Evolutionary conservation across 345 rosid species (phyloP), one percentile per base, ranked within the genome.

Genomic region (Hibiscus tridactylites): DNA sequence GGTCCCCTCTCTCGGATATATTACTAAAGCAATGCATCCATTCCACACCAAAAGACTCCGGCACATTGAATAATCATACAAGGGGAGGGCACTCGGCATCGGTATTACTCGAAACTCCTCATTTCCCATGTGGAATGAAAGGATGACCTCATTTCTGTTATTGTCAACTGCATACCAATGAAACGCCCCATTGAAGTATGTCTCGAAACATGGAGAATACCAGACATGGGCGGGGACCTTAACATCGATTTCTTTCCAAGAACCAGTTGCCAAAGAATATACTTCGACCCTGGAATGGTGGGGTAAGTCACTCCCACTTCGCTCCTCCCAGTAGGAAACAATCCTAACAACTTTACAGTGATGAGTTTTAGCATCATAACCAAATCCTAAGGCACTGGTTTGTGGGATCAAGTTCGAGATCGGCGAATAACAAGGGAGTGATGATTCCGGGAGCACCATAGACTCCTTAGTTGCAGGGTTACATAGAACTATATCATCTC

Each of bases 401-500:
- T 69, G 49, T 0, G 62, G 49, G 31, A 52, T 35, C 49, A 52
- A 35, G 58, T 69, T 35, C 2, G 61, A 21, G 28, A 28, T 68
- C 8, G 61, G 19, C 28, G 62, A 28, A 67, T 29, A 49, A 69
- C 47, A 35, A 35, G 72, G 72, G 62, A 69, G n/a, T 54, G 31
- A 53, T 21, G 50, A 69, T 29, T 53, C 10, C 1, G 72, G 72
- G 6, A 69, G 72, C 12, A 69, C 72, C 62, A 31, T 54, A 19
- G 72, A 33, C 72, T 52, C 62, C 29, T 62, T 69, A 19, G 62
- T 56, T 69, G 72, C 72, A 35, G 72, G 62, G 72, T 69, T 54
- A 17, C 72, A 69, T 69, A 69, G 49, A 52, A 69, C 72, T 19
- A 69, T 56, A 33, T 69, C 72, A 69, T 69, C 61, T 10, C 72